Percentiles rank a stretch among this genome's conserved stretches.
Conservation (phyloP, 768 basidiomycete genomes). For the Boletellus ananas region DNA sequence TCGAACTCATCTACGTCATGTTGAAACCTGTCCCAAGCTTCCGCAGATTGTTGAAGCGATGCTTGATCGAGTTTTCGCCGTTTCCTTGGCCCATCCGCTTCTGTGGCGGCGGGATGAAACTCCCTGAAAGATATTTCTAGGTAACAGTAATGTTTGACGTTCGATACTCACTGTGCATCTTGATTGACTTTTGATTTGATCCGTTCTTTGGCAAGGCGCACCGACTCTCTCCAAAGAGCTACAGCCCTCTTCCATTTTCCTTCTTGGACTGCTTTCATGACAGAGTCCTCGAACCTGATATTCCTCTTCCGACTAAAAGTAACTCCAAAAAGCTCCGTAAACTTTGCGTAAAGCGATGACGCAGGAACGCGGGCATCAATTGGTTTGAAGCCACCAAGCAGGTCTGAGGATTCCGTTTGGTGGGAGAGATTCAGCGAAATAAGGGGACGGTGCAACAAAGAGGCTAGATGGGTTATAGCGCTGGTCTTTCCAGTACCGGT, state of each 20-base stretch:
- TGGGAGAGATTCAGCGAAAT: conserved; percentile 92
- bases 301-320: conserved; percentile 93
- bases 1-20: conserved; percentile 76
- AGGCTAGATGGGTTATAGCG: conserved; percentile 80
- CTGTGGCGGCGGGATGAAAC: conserved; percentile 27
- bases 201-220: conserved; percentile 62
- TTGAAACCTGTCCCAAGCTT: conserved; percentile 66
- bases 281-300: conserved; percentile 75
- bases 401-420: conserved; percentile 92
- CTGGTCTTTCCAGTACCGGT: conserved; percentile 99
- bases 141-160: background rate
- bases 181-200: conserved; percentile 40
- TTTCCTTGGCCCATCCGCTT: conserved; percentile 57
- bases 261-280: conserved; percentile 76
- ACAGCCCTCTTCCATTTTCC: conserved; percentile 83
- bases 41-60: conserved; percentile 41
- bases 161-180: conserved; percentile 23
- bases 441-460: conserved; percentile 69
- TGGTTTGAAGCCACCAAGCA: conserved; percentile 96
- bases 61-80: conserved; percentile 58
- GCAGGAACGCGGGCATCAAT: conserved; percentile 82
- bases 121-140: conserved; percentile 9
- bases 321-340: conserved; percentile 73
- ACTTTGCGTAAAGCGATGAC: conserved; percentile 62
- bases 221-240: conserved; percentile 79